These are phyloP conservation scores for Candida methanosorbosa DNA, from an alignment of 805 yeast species.

Conservation along the genomic window DNA sequence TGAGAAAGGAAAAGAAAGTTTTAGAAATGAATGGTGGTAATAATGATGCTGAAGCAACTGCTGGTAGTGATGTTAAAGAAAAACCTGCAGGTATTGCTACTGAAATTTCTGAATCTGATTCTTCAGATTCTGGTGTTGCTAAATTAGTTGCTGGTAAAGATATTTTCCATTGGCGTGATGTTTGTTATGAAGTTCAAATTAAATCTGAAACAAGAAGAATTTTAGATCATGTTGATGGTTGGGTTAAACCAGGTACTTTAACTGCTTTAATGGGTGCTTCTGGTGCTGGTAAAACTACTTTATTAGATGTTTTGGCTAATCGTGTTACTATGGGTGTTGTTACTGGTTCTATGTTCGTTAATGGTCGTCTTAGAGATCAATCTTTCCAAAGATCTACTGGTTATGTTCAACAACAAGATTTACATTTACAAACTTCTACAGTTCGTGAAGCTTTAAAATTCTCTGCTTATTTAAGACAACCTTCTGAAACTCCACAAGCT, in stretches of 20 bases:
- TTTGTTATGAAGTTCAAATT: slow-evolving; percentile 56
- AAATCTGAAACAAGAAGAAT: slow-evolving; percentile 47
- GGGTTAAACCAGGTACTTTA: slow-evolving; percentile 73
- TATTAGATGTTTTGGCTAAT: slow-evolving; percentile 41
- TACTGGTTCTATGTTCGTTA: slow-evolving; percentile 46
- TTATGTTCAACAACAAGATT: slow-evolving; percentile 49
- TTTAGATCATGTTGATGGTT: slow-evolving; percentile 58
- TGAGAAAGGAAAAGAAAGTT: slow-evolving; percentile 27
- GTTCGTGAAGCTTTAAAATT: slow-evolving; percentile 43
- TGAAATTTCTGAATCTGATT: slow-evolving; percentile 14
- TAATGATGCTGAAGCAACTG: slow-evolving; percentile 13
- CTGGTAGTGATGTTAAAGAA: not conserved
- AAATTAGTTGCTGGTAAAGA: slow-evolving; percentile 23
- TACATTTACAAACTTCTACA: slow-evolving; percentile 37
- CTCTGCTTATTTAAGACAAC: slow-evolving; percentile 38
- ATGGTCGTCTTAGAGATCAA: slow-evolving; percentile 34
- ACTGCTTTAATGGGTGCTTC: slow-evolving; percentile 62
- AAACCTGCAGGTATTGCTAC: slow-evolving; percentile 1
- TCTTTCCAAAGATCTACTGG: slow-evolving; percentile 44
- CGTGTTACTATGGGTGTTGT: slow-evolving; percentile 43
- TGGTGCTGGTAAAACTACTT: slow-evolving; percentile 51
- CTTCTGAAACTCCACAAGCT: slow-evolving; percentile 25
- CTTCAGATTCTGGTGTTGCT: slow-evolving; percentile 12
- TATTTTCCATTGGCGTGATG: slow-evolving; percentile 67
- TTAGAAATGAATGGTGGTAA: slow-evolving; percentile 10